Conservation (phyloP, 208 protist genomes). For the Wallacemonas collosoma region DNA sequence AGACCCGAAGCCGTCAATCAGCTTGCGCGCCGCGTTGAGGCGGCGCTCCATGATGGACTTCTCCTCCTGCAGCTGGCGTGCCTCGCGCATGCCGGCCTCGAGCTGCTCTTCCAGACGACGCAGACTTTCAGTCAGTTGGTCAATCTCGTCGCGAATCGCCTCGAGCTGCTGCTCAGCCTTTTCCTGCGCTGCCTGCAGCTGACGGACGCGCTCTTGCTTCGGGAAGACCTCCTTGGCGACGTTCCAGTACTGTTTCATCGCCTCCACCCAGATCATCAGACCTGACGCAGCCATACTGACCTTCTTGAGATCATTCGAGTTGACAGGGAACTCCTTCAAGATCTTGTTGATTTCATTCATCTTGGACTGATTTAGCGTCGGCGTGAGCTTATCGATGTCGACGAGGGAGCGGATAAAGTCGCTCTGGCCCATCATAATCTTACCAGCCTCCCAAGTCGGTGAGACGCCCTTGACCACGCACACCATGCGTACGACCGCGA, state of each 20-base stretch:
- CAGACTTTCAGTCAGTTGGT: conserved; percentile 92
- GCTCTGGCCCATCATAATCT: conserved; percentile 92
- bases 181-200: conserved; percentile 93
- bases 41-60: conserved; percentile 95
- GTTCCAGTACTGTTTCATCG: conserved; percentile 98
- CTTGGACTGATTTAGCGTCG: conserved; percentile 92
- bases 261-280: conserved; percentile 97
- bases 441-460: conserved; percentile 89
- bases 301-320: conserved; percentile 91
- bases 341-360: conserved; percentile 95
- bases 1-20: conserved; percentile 97
- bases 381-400: conserved; percentile 88
- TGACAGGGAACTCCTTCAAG: conserved; percentile 91
- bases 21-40: conserved; percentile 94
- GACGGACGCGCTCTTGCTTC: conserved; percentile 93
- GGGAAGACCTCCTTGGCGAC: conserved; percentile 97
- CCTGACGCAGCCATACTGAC: conserved; percentile 92
- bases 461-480: conserved; percentile 92
- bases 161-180: conserved; percentile 88
- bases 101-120: conserved; percentile 89
- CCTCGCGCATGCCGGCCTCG: conserved; percentile 91
- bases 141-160: conserved; percentile 89
- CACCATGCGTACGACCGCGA: conserved; percentile 96
- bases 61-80: conserved; percentile 90
- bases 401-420: conserved; percentile 92